Base-by-base conservation (phyloP, 164 flowering plant genomes). In the Echeveria elegans region DNA sequence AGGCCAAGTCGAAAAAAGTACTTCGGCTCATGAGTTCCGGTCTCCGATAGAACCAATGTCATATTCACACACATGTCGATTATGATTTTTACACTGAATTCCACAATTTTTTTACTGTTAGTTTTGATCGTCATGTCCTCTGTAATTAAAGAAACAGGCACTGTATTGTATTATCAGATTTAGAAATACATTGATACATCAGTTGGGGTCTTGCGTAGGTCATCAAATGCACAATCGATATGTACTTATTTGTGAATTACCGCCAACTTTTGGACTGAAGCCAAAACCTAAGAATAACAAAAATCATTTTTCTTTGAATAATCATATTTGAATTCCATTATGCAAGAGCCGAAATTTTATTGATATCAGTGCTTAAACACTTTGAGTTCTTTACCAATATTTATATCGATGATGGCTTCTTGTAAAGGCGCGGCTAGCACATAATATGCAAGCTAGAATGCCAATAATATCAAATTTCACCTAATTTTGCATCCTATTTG, bases 401-500 rank as follows among this genome's bases (percentile, higher is more conserved):
- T 7, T 52, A 52, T 24, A 52, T 23, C 19, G 6, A 53, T 3
- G 61, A 28, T 56, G 61, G 32, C 24, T 56, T 28, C 18, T 56
- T 11, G 61, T 12, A 56, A 56, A 28, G 61, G n/a, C n/a, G n/a
- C n/a, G n/a, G 61, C 24, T 16, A 29, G 32, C 31, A 29, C 32
- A 56, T 28, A 12, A 11, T 12, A 43, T 43, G n/a, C n/a, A n/a
- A n/a, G n/a, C n/a, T n/a, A n/a, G n/a, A n/a, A 43, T 43, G 47
- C 47, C 47, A 43, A 43, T 2, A 28, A 28, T 56, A 28, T 26
- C 61, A 56, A 56, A 18, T 26, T 56, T 56, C 61, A 56, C 61
- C 61, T 56, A 56, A 56, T 56, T 48, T 56, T 12, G 32, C 32
- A 56, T 56, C 61, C 32, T 28, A 56, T 18, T 28, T 28, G 61